Conservation (phyloP, 2,329 filamentous ascomycete genomes). For the Bisporella sp. region DNA sequence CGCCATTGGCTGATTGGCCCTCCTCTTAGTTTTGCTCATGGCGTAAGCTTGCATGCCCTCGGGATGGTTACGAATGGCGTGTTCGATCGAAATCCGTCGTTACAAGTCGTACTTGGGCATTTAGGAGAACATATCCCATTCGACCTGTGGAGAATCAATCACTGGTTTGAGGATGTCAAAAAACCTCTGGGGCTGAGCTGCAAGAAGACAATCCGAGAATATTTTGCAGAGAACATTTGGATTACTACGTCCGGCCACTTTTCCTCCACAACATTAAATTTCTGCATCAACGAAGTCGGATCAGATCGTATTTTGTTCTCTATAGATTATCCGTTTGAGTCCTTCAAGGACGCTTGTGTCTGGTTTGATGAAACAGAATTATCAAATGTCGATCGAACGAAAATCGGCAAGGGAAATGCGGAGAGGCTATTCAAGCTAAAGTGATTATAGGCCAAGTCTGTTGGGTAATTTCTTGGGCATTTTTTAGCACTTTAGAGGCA, state of each 20-base stretch:
- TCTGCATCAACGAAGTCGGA: constrained; percentile 40
- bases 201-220: constrained; percentile 40
- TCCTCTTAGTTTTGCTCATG: constrained; percentile 51
- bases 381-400: constrained; percentile 29
- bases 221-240: constrained; percentile 49
- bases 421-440: neutral
- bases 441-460: no score
- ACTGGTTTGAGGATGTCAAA: constrained; percentile 49
- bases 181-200: constrained; percentile 31
- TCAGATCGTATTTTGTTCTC: constrained; percentile 44
- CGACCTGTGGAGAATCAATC: constrained; percentile 43
- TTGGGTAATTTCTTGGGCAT: no score
- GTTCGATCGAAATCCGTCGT: constrained; percentile 40
- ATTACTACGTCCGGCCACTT: constrained; percentile 52
- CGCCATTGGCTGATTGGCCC: constrained; percentile 51
- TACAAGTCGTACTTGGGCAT: constrained; percentile 41
- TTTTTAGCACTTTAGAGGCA: no score
- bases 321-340: constrained; percentile 47
- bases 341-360: constrained; percentile 32
- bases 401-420: constrained; percentile 34
- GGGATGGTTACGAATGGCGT: constrained; percentile 43
- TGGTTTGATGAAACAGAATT: constrained; percentile 35
- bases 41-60: constrained; percentile 50
- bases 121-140: constrained; percentile 43
- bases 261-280: constrained; percentile 44